These are phyloP conservation scores for Raddia guianensis DNA, from an alignment of 176 grass and related monocot species.

Conservation along the genomic window DNA sequence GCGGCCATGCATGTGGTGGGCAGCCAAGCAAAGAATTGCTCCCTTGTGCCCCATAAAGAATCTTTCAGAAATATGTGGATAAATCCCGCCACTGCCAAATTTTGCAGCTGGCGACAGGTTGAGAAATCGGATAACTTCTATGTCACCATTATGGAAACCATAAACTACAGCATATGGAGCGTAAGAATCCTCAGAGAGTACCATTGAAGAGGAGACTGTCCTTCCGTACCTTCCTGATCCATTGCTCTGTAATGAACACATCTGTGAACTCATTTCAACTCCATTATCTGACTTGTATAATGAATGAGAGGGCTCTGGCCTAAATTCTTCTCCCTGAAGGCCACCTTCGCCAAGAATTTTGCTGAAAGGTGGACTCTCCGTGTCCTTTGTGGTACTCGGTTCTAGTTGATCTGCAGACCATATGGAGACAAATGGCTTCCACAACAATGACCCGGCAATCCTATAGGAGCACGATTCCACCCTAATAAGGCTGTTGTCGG, in stretches of 20 bases:
- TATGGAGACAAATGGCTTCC: constrained; percentile 70
- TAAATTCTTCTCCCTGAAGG: constrained; percentile 61
- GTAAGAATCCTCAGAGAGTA: constrained; percentile 80
- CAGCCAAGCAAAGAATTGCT: constrained; percentile 89
- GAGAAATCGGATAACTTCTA: constrained; percentile 85
- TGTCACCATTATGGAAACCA: constrained; percentile 94
- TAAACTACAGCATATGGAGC: constrained; percentile 91
- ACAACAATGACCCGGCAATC: constrained; percentile 64
- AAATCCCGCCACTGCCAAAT: constrained; percentile 62
- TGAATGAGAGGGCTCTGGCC: constrained; percentile 13
- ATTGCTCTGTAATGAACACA: constrained; percentile 33
- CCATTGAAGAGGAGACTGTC: constrained; percentile 84
- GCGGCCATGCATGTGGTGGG: constrained; percentile 62
- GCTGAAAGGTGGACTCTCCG: constrained; percentile 45
- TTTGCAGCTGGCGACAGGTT: constrained; percentile 54
- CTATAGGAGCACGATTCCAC: constrained; percentile 52
- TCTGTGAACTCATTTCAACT: constrained; percentile 26
- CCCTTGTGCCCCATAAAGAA: constrained; percentile 80
- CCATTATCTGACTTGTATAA: constrained; percentile 8
- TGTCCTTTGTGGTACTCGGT: constrained; percentile 22
- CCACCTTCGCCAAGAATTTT: constrained; percentile 72
- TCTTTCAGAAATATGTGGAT: constrained; percentile 77
- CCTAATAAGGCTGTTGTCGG: constrained; percentile 49
- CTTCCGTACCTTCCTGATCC: constrained; percentile 35
- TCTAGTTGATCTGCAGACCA: constrained; percentile 67